These are phyloP conservation scores for Oryza punctata DNA, from an alignment of 176 grass and related monocot genomes.

Conservation along the genomic window DNA sequence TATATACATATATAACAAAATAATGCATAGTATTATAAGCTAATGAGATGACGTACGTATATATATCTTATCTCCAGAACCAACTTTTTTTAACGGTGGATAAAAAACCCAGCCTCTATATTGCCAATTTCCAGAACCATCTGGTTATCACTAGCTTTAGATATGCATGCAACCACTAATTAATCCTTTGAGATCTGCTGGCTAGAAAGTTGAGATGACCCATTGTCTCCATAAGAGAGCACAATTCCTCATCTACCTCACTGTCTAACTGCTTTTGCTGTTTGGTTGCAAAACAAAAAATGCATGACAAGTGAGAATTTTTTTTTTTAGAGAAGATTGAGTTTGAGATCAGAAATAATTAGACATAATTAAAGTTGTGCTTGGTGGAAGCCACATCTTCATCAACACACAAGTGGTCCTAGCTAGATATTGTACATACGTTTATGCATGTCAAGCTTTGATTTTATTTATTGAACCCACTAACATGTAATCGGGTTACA, in stretches of 20 bases:
- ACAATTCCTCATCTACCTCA: background rate
- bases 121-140: background rate
- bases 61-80: background rate
- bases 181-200: background rate
- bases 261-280: background rate
- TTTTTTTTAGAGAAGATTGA: background rate
- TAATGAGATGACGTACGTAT: background rate
- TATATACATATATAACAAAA: background rate
- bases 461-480: background rate
- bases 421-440: background rate
- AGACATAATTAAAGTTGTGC: background rate
- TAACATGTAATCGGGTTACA: background rate
- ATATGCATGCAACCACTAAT: background rate
- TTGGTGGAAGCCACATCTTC: slow-evolving; percentile 25
- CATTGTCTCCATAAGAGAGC: slow-evolving; percentile 8
- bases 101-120: too few species aligned
- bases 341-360: background rate
- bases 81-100: background rate
- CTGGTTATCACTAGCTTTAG: background rate
- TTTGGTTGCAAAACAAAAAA: background rate
- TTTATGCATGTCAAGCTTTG: background rate
- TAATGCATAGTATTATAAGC: background rate
- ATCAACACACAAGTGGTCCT: background rate
- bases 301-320: background rate
- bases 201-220: background rate